Conservation (phyloP, 305 asterid genomes). For the Ilex paraguariensis region DNA sequence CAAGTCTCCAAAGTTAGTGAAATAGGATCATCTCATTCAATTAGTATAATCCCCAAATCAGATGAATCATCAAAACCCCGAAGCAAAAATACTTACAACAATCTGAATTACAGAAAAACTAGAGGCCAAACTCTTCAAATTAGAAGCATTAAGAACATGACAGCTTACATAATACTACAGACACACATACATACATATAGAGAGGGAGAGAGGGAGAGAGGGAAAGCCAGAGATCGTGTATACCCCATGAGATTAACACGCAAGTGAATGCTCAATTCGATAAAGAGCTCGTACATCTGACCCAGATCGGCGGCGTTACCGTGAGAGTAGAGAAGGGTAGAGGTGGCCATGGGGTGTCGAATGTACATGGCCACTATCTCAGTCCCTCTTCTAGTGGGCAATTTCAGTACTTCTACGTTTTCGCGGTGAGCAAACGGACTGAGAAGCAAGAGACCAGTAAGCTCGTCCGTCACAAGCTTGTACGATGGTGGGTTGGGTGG, state of each 20-base stretch:
- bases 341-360: constrained; percentile 6
- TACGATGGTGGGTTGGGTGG: constrained; percentile 10
- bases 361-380: constrained; percentile 5
- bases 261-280: constrained; percentile 9
- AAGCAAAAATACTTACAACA: too few species aligned
- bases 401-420: constrained; percentile 3
- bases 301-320: constrained; percentile 14
- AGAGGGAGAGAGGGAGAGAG: neutral
- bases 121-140: too few species aligned
- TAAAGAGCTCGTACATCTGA: constrained; percentile 9
- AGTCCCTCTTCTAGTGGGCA: constrained; percentile 1
- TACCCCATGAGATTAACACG: constrained; percentile 10
- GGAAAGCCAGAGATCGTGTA: neutral
- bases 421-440: constrained; percentile 1
- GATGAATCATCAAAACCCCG: too few species aligned
- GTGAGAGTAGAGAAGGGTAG: constrained; percentile 9
- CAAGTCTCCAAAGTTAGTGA: too few species aligned
- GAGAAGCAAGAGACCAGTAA: neutral
- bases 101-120: too few species aligned
- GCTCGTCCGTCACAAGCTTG: neutral
- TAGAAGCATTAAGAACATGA: too few species aligned
- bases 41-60: too few species aligned
- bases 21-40: too few species aligned
- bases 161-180: too few species aligned
- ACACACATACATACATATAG: too few species aligned